phyloP scores from a whole-genome alignment of 1,284 basidiomycete genomes.

The Puccinia brachypodii region DNA sequence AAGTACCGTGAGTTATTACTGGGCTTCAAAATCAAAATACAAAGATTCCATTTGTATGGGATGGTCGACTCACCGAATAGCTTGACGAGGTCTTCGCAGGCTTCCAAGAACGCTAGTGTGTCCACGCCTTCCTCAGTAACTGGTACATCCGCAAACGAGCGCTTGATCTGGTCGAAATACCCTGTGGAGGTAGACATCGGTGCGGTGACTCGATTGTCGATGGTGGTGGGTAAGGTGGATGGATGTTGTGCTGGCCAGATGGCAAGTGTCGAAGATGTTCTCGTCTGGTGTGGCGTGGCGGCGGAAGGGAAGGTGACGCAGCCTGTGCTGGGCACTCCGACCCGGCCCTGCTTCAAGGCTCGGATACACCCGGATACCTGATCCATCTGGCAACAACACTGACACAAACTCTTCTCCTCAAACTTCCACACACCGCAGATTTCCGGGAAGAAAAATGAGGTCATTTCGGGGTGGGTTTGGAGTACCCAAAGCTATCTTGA shows the following conservation, averaged over 20 bases:
- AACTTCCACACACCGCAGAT: too few relatives aligned
- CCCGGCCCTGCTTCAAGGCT: too few relatives aligned
- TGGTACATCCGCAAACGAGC: slow-evolving; percentile 67
- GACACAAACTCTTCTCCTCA: too few relatives aligned
- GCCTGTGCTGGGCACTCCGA: too few relatives aligned
- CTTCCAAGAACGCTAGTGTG: slow-evolving; percentile 83
- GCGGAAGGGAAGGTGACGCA: too few relatives aligned
- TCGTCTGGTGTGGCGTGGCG: too few relatives aligned
- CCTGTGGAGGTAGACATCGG: slow-evolving; percentile 47
- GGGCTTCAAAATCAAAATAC: neutral
- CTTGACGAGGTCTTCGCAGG: slow-evolving; percentile 81
- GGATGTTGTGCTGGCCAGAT: neutral
- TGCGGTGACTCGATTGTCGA: neutral
- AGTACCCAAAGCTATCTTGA: too few relatives aligned
- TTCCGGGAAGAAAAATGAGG: too few relatives aligned
- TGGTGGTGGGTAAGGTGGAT: neutral
- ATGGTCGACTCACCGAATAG: slow-evolving; percentile 70
- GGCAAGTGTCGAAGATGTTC: too few relatives aligned
- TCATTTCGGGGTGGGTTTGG: too few relatives aligned
- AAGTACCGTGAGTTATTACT: neutral
- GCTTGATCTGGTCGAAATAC: slow-evolving; percentile 47
- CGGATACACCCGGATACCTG: too few relatives aligned
- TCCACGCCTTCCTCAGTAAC: slow-evolving; percentile 83
- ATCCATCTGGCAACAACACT: too few relatives aligned
- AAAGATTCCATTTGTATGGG: neutral